Base-by-base conservation (phyloP, 257 asterid species). In the Petrea volubilis region DNA sequence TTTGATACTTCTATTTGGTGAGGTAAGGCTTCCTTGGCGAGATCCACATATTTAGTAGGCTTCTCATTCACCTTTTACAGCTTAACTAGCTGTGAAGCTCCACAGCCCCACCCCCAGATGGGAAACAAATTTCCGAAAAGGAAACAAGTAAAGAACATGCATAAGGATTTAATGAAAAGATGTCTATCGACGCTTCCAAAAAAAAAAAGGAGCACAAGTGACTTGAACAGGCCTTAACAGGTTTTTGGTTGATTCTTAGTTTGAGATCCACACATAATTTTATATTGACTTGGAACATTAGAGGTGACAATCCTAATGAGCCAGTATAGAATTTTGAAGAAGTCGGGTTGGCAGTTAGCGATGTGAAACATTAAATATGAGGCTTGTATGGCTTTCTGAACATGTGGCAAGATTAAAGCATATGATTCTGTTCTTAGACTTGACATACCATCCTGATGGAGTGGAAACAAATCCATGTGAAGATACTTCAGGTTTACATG, bases 1-100 rank as follows among this genome's bases (percentile, higher is more conserved):
- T 23, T 83, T 92, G 70, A 90, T 92, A 51, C 92, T 92, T 78
- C 81, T 90, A 64, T 90, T 92, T 49, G 98, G 98, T 53, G 98
- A 90, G 96, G 98, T 90, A 76, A 66, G 68, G 5, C 15, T 8
- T 7, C 9, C 12, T 38, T 7, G 43, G 12, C 1, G 11, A 38
- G 5, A 38, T n/a, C n/a, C n/a, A 12, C 9, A 12, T 38, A 7
- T 38, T 38, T 38, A 38, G 43, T 38, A 12, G 10, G 9, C 43
- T 38, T 38, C 4, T 38, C 43, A 38, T 1, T 12, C 43, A 3
- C 43, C 11, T 64, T 24, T 28, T 57, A 2, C 25, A 27, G 24
- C 23, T 34, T 57, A 24, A 43, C 25, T 47, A 7, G 27, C n/a
- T 51, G 15, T 15, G 24, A 36, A 52, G 31, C 60, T 51, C 5